Conservation (phyloP, 768 basidiomycete genomes). For the Boletus reticulatus region DNA sequence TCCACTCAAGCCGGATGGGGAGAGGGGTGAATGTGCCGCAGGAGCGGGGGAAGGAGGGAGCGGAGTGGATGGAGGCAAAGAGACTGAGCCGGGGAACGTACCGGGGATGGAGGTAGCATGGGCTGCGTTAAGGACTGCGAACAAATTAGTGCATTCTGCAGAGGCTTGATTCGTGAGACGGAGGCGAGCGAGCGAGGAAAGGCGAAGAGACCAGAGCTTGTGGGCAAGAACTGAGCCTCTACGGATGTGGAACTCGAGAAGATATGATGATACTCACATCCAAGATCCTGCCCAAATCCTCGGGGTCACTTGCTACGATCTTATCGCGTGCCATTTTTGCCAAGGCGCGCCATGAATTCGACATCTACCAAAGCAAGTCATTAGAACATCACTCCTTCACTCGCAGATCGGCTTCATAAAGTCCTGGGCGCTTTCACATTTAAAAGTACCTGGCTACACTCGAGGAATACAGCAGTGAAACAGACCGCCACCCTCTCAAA, state of each 20-base stretch:
- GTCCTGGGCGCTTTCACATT: slow-evolving; percentile 6
- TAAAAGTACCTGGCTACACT: slow-evolving; percentile 21
- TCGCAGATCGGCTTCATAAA: background rate
- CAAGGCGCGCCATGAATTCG: slow-evolving; percentile 83
- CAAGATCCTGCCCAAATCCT: slow-evolving; percentile 61
- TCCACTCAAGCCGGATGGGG: slow-evolving; percentile 20
- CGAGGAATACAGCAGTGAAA: slow-evolving; percentile 22
- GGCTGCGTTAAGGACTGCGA: slow-evolving; percentile 61
- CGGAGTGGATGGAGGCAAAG: slow-evolving; percentile 3
- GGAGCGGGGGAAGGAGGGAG: slow-evolving; percentile 36
- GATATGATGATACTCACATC: slow-evolving; percentile 46
- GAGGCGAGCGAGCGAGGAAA: slow-evolving; percentile 74
- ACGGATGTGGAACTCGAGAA: background rate
- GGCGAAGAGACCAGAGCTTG: slow-evolving; percentile 82
- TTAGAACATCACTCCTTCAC: slow-evolving; percentile 14
- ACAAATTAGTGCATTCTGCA: slow-evolving; percentile 80
- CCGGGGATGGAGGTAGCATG: slow-evolving; percentile 50
- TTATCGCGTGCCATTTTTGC: slow-evolving; percentile 84
- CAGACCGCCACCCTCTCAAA: slow-evolving; percentile 8
- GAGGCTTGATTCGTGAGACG: slow-evolving; percentile 86
- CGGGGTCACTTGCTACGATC: slow-evolving; percentile 67
- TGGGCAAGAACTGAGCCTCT: background rate
- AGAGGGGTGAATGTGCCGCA: slow-evolving; percentile 9
- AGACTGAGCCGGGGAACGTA: slow-evolving; percentile 46
- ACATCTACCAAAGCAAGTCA: slow-evolving; percentile 52